A percentile compares a stretch with the other conserved stretches of the same genome.
Conservation (phyloP, 208 protist genomes). For the Leishmania amazonensis region DNA sequence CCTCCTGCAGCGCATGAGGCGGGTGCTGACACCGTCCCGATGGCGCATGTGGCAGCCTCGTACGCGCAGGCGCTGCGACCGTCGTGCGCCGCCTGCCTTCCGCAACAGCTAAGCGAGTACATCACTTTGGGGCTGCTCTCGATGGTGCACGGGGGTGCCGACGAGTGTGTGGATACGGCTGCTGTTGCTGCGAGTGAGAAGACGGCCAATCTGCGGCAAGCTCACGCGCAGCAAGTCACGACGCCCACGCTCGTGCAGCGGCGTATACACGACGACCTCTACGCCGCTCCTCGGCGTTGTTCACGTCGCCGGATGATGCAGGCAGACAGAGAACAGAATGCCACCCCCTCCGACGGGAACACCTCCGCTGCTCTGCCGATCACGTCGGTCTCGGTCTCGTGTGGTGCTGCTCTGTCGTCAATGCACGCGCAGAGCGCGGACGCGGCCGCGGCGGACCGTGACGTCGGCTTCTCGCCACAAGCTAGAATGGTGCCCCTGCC, state of each 20-base stretch:
- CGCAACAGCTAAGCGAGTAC: slow-evolving; percentile 34
- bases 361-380: background rate
- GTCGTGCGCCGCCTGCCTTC: slow-evolving; percentile 34
- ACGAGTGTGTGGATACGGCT: background rate
- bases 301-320: background rate
- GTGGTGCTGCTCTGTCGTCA: background rate
- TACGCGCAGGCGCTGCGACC: slow-evolving; percentile 30
- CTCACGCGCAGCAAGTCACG: too few relatives aligned
- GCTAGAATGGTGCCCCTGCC: background rate
- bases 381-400: background rate
- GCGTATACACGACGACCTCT: slow-evolving; percentile 31
- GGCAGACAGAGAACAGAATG: background rate
- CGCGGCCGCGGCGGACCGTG: background rate
- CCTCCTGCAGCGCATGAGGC: background rate
- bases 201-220: background rate
- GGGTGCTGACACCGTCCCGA: background rate
- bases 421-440: background rate
- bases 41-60: background rate
- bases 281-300: slow-evolving; percentile 21
- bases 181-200: too few relatives aligned
- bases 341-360: background rate
- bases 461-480: background rate
- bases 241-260: slow-evolving; percentile 20
- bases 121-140: slow-evolving; percentile 34
- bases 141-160: slow-evolving; percentile 8